phyloP scores from a whole-genome alignment of 129 eudicot species.

The Flaveria ramosissima region DNA sequence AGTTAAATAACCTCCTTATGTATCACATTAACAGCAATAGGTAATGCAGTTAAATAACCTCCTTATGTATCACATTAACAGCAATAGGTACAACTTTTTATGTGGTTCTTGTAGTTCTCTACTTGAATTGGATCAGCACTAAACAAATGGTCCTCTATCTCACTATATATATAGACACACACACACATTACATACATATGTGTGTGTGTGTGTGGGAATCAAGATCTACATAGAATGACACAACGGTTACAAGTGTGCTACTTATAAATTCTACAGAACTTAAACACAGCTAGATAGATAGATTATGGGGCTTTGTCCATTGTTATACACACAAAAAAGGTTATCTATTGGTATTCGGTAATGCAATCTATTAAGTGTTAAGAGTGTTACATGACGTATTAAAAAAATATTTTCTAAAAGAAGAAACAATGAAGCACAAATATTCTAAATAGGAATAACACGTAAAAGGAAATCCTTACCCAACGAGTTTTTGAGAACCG shows the following conservation, averaged over 20 bases:
- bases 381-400: background rate
- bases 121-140: no score
- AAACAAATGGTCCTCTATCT: background rate
- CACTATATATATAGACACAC: background rate
- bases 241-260: background rate
- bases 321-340: background rate
- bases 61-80: background rate
- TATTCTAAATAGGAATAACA: background rate
- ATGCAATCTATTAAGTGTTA: background rate
- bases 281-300: background rate
- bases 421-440: background rate
- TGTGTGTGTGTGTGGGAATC: background rate
- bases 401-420: background rate
- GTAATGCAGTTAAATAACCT: background rate
- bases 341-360: background rate
- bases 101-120: background rate
- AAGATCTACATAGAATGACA: background rate
- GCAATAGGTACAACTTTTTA: background rate
- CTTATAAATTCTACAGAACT: background rate
- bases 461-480: conserved; percentile 45
- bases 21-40: background rate
- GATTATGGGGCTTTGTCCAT: background rate
- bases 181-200: no score
- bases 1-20: background rate
- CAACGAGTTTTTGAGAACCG: conserved; percentile 74